Conservation (phyloP, 257 asterid genomes). For the Lithospermum erythrorhizon region DNA sequence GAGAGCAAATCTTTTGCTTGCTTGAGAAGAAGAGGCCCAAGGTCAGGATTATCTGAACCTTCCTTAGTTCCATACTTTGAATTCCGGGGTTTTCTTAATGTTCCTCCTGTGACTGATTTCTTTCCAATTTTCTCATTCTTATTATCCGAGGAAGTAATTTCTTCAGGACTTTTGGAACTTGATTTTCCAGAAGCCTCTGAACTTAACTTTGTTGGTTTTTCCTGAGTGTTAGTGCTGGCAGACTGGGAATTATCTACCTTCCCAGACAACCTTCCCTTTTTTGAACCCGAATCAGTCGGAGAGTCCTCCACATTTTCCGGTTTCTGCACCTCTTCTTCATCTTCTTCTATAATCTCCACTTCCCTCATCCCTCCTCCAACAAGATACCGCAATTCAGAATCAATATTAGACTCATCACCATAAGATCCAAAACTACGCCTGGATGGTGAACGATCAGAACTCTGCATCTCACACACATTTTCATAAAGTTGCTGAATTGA, state of each 20-base stretch:
- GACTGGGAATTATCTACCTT: constrained; percentile 34
- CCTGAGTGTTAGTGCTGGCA: constrained; percentile 22
- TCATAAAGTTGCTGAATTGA: constrained; percentile 86
- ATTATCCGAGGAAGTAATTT: constrained; percentile 32
- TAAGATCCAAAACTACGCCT: constrained; percentile 90
- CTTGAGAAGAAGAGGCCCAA: constrained; percentile 77
- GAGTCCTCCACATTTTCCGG: constrained; percentile 26
- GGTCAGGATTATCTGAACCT: constrained; percentile 60
- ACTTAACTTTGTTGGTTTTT: constrained; percentile 35
- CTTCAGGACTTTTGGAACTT: constrained; percentile 34
- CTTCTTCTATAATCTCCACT: constrained; percentile 74
- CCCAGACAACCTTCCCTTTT: constrained; percentile 35
- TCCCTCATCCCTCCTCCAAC: constrained; percentile 82
- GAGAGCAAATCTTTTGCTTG: constrained; percentile 86
- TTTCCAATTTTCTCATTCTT: constrained; percentile 25
- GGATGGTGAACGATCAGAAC: constrained; percentile 89
- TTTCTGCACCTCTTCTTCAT: constrained; percentile 56
- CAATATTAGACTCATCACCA: constrained; percentile 83
- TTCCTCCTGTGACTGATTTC: constrained; percentile 25
- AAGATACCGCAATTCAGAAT: constrained; percentile 79
- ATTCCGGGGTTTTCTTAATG: constrained; percentile 29
- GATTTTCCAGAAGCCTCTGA: constrained; percentile 38
- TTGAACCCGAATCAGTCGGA: constrained; percentile 29
- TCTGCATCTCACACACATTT: constrained; percentile 90
- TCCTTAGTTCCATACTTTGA: constrained; percentile 40